Conservation (phyloP, 495 filamentous ascomycete genomes). For the Staphylotrichum tortipilum region DNA sequence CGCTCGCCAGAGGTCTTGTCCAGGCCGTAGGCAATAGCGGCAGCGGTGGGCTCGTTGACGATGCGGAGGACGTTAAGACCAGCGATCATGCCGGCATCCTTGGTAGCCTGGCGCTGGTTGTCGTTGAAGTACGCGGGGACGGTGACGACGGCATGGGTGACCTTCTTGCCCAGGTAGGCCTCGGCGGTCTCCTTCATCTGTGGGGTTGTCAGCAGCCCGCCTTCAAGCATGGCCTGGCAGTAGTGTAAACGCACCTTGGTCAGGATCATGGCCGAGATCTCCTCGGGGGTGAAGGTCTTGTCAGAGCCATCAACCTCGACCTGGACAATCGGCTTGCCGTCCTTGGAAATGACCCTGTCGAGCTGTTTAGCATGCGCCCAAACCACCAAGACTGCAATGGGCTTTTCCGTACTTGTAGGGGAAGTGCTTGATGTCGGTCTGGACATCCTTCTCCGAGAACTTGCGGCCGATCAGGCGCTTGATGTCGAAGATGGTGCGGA, state of each 20-base stretch:
- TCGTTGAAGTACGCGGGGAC: constrained; percentile 99
- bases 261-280: constrained; percentile 80
- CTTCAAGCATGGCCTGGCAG: not conserved
- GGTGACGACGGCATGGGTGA: constrained; percentile 94
- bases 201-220: constrained; percentile 3
- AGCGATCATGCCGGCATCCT: constrained; percentile 91
- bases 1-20: constrained; percentile 80
- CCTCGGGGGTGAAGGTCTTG: constrained; percentile 78
- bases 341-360: constrained; percentile 56
- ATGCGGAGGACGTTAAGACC: constrained; percentile 96
- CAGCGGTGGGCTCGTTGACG: constrained; percentile 89
- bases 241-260: constrained; percentile 42
- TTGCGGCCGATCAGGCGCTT: constrained; percentile 93
- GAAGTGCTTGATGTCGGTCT: constrained; percentile 81
- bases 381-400: not conserved
- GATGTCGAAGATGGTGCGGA: constrained; percentile 82
- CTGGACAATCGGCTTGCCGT: constrained; percentile 72
- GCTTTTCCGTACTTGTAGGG: constrained; percentile 56
- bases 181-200: constrained; percentile 95
- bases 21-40: constrained; percentile 80
- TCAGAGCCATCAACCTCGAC: constrained; percentile 65
- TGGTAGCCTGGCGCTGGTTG: constrained; percentile 95
- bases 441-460: constrained; percentile 76
- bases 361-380: constrained; percentile 8
- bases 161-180: constrained; percentile 85